Base-by-base conservation (phyloP, 768 basidiomycete genomes). In the Rubroboletus satanas region DNA sequence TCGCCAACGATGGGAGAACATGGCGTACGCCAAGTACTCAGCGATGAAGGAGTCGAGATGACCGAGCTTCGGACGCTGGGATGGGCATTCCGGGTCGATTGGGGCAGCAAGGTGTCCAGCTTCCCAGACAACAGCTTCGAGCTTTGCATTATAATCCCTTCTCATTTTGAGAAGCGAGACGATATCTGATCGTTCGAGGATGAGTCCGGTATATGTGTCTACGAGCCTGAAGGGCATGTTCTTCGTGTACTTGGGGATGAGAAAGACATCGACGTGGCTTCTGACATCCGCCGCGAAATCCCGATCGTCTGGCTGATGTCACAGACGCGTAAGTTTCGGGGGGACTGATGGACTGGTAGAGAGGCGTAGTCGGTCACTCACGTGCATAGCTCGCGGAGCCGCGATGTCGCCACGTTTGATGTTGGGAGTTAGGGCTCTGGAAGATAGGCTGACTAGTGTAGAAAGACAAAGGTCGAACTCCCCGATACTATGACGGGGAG, bases 1-100 rank as follows among this genome's bases (percentile, higher is more conserved):
- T 15, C 58, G 45, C 67, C 67, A 68, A 7, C 65, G 60, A 31
- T 68, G 66, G 2, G 67, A 68, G 28, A 68, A 62, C 66, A 67
- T 68, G 31, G 58, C 66, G 36, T 55, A 68, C 9, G 57, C 65
- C 31, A 68, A 51, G 45, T 57, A 69, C 45, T 56, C 54, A 21
- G 51, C 43, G 33, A 67, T 53, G 36, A 69, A 61, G 10, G 15
- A 12, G 1, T 49, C 7, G 7, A 66, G 55, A 26, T 46, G 46
- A 5, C 12, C 7, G n/a, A 58, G 44, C 15, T 54, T 28, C 3
- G 55, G 49, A 6, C 31, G 51, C 10, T 37, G 21, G 46, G 47
- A 36, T 4, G 36, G 42, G 15, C 29, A 41, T 12, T 63, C 58
- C 1, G 52, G 39, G 11, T 48, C 35, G 26, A 45, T 38, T 1